Percentiles rank a stretch among this genome's conserved stretches.
phyloP scores from a whole-genome alignment of 768 basidiomycete species.

The Tricholoma hemisulphureum region DNA sequence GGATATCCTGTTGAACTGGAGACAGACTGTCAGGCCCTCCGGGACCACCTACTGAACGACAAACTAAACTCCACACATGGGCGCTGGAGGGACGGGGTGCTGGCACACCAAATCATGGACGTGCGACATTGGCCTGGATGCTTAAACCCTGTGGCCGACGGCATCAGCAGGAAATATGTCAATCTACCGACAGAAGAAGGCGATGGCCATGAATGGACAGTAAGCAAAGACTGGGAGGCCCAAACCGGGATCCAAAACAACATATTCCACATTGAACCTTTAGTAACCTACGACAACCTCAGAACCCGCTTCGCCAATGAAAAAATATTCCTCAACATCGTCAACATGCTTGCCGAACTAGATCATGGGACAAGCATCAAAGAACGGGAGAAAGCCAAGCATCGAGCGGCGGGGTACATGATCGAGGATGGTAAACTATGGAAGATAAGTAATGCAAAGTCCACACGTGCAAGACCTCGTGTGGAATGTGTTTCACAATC shows the following conservation, averaged over 20 bases:
- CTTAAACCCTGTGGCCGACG: too few relatives aligned
- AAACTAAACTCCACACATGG: constrained; percentile 24
- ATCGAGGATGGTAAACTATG: constrained; percentile 23
- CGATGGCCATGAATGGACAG: constrained; percentile 23
- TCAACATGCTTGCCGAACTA: constrained; percentile 12
- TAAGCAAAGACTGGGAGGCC: constrained; percentile 28
- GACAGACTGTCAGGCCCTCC: constrained; percentile 28
- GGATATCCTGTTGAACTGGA: too few relatives aligned
- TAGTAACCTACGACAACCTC: constrained; percentile 8
- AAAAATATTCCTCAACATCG: constrained; percentile 14
- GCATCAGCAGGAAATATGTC: constrained; percentile 16
- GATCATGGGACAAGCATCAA: constrained; percentile 9
- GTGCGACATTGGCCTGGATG: too few relatives aligned
- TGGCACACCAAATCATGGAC: too few relatives aligned
- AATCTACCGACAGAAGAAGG: constrained; percentile 2
- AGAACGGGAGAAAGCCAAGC: constrained; percentile 11
- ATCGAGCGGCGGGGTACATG: constrained; percentile 17
- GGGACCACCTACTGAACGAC: constrained; percentile 23
- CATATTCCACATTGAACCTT: constrained; percentile 1
- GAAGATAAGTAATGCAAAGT: constrained; percentile 11
- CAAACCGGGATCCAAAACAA: constrained; percentile 18
- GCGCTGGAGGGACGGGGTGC: too few relatives aligned
- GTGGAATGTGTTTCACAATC: constrained; percentile 25
- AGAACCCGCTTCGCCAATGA: constrained; percentile 13
- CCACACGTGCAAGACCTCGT: constrained; percentile 3